These are phyloP conservation scores for Colletotrichum filicis DNA, from an alignment of 2,329 filamentous ascomycete species.

Conservation along the genomic window DNA sequence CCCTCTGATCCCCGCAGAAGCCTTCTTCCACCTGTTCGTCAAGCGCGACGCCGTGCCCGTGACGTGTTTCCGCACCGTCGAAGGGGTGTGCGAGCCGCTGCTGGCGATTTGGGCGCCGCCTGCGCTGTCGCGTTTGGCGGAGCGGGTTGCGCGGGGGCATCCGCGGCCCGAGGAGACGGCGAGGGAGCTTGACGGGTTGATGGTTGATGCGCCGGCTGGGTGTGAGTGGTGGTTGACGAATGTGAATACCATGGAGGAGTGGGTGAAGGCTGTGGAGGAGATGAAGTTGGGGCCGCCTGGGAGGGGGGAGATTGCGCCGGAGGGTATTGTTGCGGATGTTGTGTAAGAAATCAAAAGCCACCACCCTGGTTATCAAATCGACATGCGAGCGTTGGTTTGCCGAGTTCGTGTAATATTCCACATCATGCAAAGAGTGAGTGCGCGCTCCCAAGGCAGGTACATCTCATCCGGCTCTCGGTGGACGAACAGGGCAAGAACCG, in stretches of 20 bases:
- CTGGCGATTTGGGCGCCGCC: constrained; percentile 48
- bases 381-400: too few relatives aligned
- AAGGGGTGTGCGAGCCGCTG: constrained; percentile 46
- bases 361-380: too few relatives aligned
- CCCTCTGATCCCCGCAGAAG: constrained; percentile 42
- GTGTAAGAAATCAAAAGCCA: neutral
- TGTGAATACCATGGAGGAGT: constrained; percentile 27
- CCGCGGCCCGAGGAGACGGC: constrained; percentile 19
- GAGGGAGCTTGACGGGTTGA: constrained; percentile 15
- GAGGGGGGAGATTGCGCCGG: neutral
- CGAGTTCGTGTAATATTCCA: too few relatives aligned
- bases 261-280: constrained; percentile 13
- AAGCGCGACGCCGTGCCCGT: constrained; percentile 40
- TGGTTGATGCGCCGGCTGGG: constrained; percentile 1
- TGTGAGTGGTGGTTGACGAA: constrained; percentile 29
- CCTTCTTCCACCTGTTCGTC: constrained; percentile 41
- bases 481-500: neutral
- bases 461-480: neutral
- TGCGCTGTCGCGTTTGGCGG: constrained; percentile 40
- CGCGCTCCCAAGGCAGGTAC: neutral
- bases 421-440: too few relatives aligned
- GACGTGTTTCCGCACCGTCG: constrained; percentile 46
- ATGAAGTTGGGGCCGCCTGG: constrained; percentile 20
- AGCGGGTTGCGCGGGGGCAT: constrained; percentile 33
- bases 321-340: neutral